Conservation (phyloP, 2,329 filamentous ascomycete species). For the Ascocoryne sarcoides region DNA sequence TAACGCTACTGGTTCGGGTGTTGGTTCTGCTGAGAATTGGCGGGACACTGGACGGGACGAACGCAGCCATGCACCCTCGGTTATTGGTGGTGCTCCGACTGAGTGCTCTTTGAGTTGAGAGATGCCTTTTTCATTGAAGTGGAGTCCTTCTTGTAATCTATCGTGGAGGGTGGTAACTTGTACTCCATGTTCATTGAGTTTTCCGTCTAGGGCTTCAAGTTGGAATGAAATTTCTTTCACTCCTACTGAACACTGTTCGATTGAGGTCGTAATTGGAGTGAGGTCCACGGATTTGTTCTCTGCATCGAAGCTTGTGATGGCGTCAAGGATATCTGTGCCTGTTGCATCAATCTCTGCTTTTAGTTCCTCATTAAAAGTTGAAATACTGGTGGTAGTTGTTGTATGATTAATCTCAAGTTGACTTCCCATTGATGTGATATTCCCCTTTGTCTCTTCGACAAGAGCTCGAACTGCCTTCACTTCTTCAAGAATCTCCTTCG, state of each 20-base stretch:
- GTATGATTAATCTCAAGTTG: conserved; percentile 23
- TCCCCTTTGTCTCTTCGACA: conserved; percentile 11
- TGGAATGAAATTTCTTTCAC: conserved; percentile 10
- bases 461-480: conserved; percentile 15
- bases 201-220: conserved; percentile 5
- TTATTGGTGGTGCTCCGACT: background rate
- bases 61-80: conserved; percentile 4
- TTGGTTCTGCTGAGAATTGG: background rate
- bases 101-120: conserved; percentile 7
- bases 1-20: background rate
- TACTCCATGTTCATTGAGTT: conserved; percentile 4
- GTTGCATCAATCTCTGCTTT: conserved; percentile 22
- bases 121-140: conserved; percentile 6
- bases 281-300: conserved; percentile 11
- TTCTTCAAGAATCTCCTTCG: conserved; percentile 14
- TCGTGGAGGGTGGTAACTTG: conserved; percentile 1
- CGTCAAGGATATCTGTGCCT: conserved; percentile 15
- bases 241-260: conserved; percentile 4
- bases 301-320: conserved; percentile 8
- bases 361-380: conserved; percentile 18
- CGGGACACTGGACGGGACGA: background rate
- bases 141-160: conserved; percentile 6
- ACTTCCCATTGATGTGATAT: conserved; percentile 8
- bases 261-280: conserved; percentile 1
- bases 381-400: conserved; percentile 19